phyloP scores from a whole-genome alignment of 2,329 filamentous ascomycete species.

The Samsoniella hepiali region DNA sequence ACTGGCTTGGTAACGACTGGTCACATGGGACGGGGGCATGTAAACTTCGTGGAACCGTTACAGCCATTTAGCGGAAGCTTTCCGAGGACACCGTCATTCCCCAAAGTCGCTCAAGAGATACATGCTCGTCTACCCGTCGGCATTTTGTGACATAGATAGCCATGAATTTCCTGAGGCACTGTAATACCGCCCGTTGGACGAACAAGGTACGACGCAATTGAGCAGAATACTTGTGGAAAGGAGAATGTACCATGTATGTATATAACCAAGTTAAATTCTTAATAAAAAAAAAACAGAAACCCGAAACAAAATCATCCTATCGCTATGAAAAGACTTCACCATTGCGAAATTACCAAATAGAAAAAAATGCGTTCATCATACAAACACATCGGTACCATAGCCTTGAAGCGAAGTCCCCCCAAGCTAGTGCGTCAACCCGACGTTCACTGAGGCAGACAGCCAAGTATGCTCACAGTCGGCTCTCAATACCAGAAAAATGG shows the following conservation, averaged over 20 bases:
- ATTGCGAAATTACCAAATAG: background rate
- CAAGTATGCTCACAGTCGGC: constrained; percentile 60
- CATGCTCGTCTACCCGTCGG: background rate
- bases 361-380: constrained; percentile 10
- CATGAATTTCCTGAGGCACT: background rate
- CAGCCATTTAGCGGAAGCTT: background rate
- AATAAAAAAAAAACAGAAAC: background rate
- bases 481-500: constrained; percentile 68
- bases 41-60: background rate
- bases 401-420: background rate
- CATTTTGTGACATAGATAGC: background rate
- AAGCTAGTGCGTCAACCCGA: too few species aligned
- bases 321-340: constrained; percentile 12
- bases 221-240: background rate
- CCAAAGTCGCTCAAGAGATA: background rate
- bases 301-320: constrained; percentile 11
- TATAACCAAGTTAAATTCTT: background rate
- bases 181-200: too few species aligned
- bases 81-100: background rate
- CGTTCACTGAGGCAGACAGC: background rate
- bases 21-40: background rate
- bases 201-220: background rate
- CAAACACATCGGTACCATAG: background rate
- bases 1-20: background rate
- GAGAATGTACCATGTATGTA: background rate